Conservation (phyloP, 805 yeast species). For the Middelhovenomyces tepae region DNA sequence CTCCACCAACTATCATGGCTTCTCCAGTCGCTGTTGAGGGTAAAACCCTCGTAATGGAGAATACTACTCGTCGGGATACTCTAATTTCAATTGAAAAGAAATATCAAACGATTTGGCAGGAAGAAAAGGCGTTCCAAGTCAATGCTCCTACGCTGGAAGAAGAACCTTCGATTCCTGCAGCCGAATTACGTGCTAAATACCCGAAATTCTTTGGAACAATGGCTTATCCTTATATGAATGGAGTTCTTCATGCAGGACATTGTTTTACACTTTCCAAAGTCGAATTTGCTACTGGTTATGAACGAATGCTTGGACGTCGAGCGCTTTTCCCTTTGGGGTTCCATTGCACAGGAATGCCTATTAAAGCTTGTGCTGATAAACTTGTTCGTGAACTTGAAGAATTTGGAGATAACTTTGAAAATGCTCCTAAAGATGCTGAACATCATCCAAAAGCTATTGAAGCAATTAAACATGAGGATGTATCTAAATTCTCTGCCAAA, state of each 20-base stretch:
- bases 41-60: not conserved
- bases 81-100: constrained; percentile 80
- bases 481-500: constrained; percentile 84
- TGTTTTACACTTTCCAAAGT: constrained; percentile 89
- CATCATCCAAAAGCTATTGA: constrained; percentile 15
- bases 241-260: constrained; percentile 97
- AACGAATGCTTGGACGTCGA: constrained; percentile 87
- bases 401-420: constrained; percentile 71
- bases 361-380: constrained; percentile 89
- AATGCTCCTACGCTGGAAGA: constrained; percentile 79
- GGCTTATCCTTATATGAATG: constrained; percentile 99
- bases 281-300: constrained; percentile 87
- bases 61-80: constrained; percentile 89
- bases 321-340: constrained; percentile 94
- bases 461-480: constrained; percentile 51
- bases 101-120: constrained; percentile 81
- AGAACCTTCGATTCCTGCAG: constrained; percentile 46
- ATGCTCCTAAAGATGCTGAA: constrained; percentile 40
- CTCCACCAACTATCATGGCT: not conserved
- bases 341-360: constrained; percentile 99
- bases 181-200: constrained; percentile 63
- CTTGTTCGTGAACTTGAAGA: constrained; percentile 83
- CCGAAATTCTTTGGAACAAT: constrained; percentile 88
- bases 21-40: not conserved
- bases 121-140: constrained; percentile 75